These are phyloP conservation scores for Saposhnikovia divaricata DNA, from an alignment of 129 eudicot genomes.

Conservation along the genomic window DNA sequence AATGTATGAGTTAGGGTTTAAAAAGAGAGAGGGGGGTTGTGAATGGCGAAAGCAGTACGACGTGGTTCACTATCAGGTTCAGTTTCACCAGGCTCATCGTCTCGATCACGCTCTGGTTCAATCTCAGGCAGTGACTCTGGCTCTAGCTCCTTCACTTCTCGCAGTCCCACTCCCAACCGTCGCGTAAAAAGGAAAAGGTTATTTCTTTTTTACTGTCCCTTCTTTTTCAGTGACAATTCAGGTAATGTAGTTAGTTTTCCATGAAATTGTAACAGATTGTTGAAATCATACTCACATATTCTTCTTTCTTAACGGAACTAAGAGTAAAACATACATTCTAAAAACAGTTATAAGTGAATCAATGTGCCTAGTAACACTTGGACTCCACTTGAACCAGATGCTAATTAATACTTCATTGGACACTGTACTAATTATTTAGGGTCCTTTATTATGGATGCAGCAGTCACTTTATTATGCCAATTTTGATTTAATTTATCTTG, in stretches of 20 bases:
- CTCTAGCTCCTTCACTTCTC: neutral
- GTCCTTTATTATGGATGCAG: conserved; percentile 53
- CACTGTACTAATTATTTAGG: no score
- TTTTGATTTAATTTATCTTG: neutral
- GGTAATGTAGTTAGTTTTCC: no score
- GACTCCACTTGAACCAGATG: neutral
- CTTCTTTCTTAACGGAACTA: no score
- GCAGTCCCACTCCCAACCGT: neutral
- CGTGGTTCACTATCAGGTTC: neutral
- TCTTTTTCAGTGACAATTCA: no score
- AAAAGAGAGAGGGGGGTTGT: no score
- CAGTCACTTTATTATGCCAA: conserved; percentile 28
- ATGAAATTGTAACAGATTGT: no score
- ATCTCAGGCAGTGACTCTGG: neutral
- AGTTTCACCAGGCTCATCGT: neutral
- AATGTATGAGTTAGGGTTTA: no score
- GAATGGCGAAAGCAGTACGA: neutral
- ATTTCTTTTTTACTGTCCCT: no score
- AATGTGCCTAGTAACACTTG: neutral
- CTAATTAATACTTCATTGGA: neutral
- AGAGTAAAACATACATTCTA: neutral
- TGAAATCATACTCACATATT: no score
- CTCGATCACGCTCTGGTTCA: neutral
- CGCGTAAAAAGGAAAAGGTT: neutral
- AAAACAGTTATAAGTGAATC: neutral